Evolutionary conservation across 2,329 filamentous ascomycete genomes (phyloP), one percentile per base, ranked within the genome.

Genomic region (Hymenotorrendiella dingleyae): DNA sequence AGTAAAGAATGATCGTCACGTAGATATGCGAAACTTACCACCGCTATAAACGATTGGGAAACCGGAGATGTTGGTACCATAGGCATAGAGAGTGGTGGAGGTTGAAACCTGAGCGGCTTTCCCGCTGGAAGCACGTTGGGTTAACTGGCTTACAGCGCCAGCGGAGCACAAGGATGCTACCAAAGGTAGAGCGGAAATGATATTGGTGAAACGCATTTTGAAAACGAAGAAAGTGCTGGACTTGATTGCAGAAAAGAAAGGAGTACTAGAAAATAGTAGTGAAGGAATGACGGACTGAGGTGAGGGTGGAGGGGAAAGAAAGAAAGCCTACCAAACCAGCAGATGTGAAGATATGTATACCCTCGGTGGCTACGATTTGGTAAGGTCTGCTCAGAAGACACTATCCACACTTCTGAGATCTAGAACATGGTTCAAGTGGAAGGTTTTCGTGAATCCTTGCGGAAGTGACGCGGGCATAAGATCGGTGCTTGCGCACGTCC

Each of bases 1-100:
- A n/a, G n/a, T n/a, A n/a, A n/a, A n/a, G n/a, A n/a, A n/a, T n/a
- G n/a, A n/a, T n/a, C n/a, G n/a, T n/a, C n/a, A n/a, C n/a, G n/a
- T n/a, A n/a, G n/a, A n/a, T n/a, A 30, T 27, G 12, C 14, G 14
- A 36, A 51, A 45, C n/a, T n/a, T 41, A 62, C 60, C 59, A 43
- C 61, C 58, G 16, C 50, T 34, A 23, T 58, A 58, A 37, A 57
- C 56, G 24, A 62, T 27, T 22, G 48, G 46, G 6, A 62, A 42
- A 4, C 61, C 59, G 3, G 50, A 51, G 11, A 59, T 52, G 14
- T 54, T 49, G 1, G 39, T 53, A 12, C 58, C 55, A 36, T 64
- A 62, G 4, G 60, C 58, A 43, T 61, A 63, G 8, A 63, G 49
- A 10, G 36, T 27, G 7, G 37, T 26, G 14, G 34, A 21, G 10